Evolutionary conservation across 441 rosid genomes (phyloP).

Genomic region (Adansonia rubrostipa): DNA sequence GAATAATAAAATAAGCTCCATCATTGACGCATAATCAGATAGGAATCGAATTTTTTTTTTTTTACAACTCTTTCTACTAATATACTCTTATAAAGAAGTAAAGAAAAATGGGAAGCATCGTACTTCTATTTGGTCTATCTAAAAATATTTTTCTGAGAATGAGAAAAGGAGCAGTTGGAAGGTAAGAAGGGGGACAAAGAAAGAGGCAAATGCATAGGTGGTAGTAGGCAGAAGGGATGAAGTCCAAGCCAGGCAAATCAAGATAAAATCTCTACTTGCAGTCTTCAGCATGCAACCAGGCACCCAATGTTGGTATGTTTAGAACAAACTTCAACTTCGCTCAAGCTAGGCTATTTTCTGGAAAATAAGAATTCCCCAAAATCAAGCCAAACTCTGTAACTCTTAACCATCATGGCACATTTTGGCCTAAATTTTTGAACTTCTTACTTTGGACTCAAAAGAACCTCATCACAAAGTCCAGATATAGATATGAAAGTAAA

Average conservation of each 20-base stretch:
- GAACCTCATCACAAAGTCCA: not conserved
- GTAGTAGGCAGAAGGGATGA: not conserved
- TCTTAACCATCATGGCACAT: not conserved
- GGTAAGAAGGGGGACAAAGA: not conserved
- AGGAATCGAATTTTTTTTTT: not conserved
- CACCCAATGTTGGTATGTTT: not conserved
- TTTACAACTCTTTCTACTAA: not conserved
- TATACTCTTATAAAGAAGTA: not conserved
- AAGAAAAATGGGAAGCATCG: not conserved
- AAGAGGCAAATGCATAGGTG: not conserved
- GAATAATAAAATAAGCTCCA: not conserved
- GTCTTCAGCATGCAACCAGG: not conserved
- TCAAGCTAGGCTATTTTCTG: not conserved
- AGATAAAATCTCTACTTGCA: not conserved
- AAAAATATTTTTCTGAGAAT: not conserved
- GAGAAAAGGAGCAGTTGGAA: not conserved
- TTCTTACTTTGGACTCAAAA: not conserved
- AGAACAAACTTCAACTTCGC: not conserved
- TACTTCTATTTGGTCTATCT: not conserved
- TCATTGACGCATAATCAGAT: not conserved
- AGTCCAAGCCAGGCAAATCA: not conserved
- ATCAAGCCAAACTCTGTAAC: not conserved
- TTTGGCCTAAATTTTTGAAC: not conserved
- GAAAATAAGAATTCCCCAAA: not conserved
- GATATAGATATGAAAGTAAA: not conserved